Conservation (phyloP, 352 stramenopile species). For the Hyaloperonospora arabidopsidis region DNA sequence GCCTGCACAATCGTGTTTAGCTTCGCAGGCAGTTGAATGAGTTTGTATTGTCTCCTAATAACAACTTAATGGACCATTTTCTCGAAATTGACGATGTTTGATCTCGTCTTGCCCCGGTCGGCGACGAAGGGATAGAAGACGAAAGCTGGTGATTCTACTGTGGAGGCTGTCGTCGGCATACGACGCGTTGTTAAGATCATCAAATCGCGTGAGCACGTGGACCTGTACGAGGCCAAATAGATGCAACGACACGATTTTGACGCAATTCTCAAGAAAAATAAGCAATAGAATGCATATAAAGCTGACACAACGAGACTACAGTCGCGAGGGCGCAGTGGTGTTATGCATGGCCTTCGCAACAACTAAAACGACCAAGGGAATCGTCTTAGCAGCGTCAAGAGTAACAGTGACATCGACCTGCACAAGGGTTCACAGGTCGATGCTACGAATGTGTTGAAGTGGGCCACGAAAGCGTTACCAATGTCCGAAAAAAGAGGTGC, state of each 20-base stretch:
- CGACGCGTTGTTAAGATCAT: no score
- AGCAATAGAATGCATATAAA: conserved; percentile 6
- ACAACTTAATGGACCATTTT: no score
- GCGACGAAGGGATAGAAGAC: no score
- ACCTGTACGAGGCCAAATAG: no score
- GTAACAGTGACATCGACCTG: not conserved
- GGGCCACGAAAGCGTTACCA: not conserved
- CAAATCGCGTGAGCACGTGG: no score
- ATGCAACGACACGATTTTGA: conserved; percentile 15
- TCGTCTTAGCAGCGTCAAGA: not conserved
- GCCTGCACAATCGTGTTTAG: conserved; percentile 9
- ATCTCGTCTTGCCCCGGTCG: no score
- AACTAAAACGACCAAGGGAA: not conserved
- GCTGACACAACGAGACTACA: not conserved
- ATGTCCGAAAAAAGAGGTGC: not conserved
- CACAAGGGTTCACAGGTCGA: not conserved
- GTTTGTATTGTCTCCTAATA: no score
- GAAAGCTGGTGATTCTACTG: no score
- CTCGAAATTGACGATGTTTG: no score
- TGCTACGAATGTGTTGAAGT: conserved; percentile 1
- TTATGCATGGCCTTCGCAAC: not conserved
- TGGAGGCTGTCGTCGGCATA: no score
- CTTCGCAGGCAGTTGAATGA: conserved; percentile 9
- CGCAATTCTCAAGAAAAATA: conserved; percentile 9
- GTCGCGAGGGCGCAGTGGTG: not conserved